phyloP scores from a whole-genome alignment of 2,329 filamentous ascomycete species.

The Fusarium phyllophilum region DNA sequence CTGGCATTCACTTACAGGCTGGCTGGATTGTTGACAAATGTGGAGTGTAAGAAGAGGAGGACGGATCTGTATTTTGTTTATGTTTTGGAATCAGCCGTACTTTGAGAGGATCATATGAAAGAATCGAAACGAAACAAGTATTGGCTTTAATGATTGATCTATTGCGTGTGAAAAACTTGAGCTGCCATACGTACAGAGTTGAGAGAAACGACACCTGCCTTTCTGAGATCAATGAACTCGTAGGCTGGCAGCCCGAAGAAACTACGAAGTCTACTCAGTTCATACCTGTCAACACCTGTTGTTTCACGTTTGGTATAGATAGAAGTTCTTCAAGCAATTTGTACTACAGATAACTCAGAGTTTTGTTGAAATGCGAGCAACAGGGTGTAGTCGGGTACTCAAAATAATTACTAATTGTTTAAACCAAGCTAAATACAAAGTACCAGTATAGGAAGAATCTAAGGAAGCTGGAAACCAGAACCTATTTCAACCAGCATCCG shows the following conservation, averaged over 20 bases:
- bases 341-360: neutral
- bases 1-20: neutral
- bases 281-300: neutral
- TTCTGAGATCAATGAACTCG: neutral
- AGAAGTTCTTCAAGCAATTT: neutral
- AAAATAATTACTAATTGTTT: neutral
- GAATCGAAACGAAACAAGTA: neutral
- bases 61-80: too few relatives aligned
- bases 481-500: neutral
- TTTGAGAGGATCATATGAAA: neutral
- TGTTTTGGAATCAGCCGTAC: accelerated
- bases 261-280: too few relatives aligned
- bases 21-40: neutral
- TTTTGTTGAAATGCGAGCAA: accelerated
- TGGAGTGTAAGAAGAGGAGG: neutral
- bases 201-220: accelerated
- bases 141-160: neutral
- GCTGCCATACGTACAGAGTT: too few relatives aligned
- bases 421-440: neutral
- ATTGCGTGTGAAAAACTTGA: neutral
- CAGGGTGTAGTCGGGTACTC: accelerated
- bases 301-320: neutral
- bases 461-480: neutral
- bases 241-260: accelerated
- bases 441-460: accelerated